Evolutionary conservation across 345 rosid genomes (phyloP).

Genomic region (Rhizophora apiculata): DNA sequence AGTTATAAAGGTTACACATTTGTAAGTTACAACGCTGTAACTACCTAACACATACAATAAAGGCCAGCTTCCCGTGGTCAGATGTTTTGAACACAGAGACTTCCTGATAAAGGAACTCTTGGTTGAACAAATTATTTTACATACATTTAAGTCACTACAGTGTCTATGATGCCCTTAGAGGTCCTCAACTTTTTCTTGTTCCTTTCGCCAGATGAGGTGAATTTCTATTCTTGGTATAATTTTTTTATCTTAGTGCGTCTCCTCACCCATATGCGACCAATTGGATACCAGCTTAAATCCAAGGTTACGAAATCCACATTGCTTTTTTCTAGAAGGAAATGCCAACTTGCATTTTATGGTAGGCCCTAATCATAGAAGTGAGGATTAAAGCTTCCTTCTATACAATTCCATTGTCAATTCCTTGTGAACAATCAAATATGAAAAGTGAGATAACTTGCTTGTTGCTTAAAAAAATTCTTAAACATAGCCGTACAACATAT

Average conservation of each 20-base stretch:
- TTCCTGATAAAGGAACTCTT: neutral
- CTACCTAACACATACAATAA: too few species aligned
- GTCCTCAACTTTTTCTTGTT: too few species aligned
- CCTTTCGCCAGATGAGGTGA: too few species aligned
- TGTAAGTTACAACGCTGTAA: too few species aligned
- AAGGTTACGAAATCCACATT: neutral
- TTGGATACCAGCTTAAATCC: neutral
- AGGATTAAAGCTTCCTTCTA: neutral
- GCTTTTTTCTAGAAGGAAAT: neutral
- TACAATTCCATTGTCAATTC: neutral
- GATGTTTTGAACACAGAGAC: neutral
- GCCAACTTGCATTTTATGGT: neutral
- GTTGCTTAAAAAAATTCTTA: neutral
- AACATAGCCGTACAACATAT: neutral
- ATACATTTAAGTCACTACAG: too few species aligned
- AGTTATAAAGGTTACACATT: constrained; percentile 5
- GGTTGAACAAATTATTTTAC: too few species aligned
- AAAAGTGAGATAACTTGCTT: neutral
- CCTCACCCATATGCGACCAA: too few species aligned
- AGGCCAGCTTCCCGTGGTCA: too few species aligned
- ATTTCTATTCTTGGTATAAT: too few species aligned
- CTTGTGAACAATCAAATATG: neutral
- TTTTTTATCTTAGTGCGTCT: too few species aligned
- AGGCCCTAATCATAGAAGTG: neutral
- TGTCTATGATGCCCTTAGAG: too few species aligned